Conservation (phyloP, 1,284 basidiomycete genomes). For the Cutaneotrichosporon mucoides region DNA sequence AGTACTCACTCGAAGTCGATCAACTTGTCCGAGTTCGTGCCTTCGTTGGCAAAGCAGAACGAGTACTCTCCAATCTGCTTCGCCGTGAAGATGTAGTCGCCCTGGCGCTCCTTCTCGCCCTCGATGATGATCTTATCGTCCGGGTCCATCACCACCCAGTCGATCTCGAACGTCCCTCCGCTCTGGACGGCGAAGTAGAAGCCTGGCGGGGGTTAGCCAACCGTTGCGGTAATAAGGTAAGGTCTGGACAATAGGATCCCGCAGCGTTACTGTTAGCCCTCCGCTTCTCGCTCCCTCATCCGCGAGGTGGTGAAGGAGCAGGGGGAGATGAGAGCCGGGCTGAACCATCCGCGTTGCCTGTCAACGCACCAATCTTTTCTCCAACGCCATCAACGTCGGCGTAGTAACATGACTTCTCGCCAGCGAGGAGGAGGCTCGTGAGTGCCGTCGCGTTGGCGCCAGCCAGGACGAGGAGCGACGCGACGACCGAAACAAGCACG, state of each 20-base stretch:
- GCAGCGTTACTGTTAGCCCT: no score
- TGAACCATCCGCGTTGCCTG: no score
- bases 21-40: conserved; percentile 81
- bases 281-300: no score
- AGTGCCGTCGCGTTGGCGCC: conserved; percentile 60
- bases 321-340: no score
- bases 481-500: conserved; percentile 5
- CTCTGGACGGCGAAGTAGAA: conserved; percentile 77
- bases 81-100: conserved; percentile 95
- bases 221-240: no score
- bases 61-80: conserved; percentile 88
- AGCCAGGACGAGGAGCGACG: conserved; percentile 18
- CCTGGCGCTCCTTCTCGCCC: conserved; percentile 82
- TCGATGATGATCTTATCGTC: conserved; percentile 79
- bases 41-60: conserved; percentile 98
- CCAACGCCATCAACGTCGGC: conserved; percentile 75
- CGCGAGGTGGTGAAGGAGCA: no score
- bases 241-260: no score
- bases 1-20: conserved; percentile 76
- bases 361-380: conserved; percentile 46
- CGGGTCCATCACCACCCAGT: conserved; percentile 89
- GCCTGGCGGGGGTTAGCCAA: conserved; percentile 24
- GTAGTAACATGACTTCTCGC: conserved; percentile 89
- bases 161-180: conserved; percentile 94
- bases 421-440: conserved; percentile 78